These are phyloP conservation scores for Suhomyces kunorum DNA, from an alignment of 1,139 yeast species.

Conservation along the genomic window DNA sequence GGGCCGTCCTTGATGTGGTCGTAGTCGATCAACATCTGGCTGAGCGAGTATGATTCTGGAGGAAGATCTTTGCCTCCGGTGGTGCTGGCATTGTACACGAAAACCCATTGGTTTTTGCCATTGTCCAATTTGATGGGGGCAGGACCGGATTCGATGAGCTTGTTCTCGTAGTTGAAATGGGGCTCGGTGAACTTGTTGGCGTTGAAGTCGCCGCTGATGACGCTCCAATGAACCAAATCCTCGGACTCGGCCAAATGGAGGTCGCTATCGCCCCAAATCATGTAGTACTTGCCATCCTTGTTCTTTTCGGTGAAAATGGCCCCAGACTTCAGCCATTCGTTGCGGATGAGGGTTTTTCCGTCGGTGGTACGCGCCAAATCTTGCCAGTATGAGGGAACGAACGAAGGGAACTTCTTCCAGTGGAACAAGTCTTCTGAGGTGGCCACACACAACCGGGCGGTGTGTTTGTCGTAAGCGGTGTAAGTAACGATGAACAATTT, in stretches of 20 bases:
- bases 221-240: slow-evolving; percentile 40
- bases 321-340: slow-evolving; percentile 48
- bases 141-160: slow-evolving; percentile 46
- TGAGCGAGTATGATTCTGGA: slow-evolving; percentile 37
- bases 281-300: slow-evolving; percentile 41
- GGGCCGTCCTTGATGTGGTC: slow-evolving; percentile 40
- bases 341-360: slow-evolving; percentile 29
- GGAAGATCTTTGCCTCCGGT: slow-evolving; percentile 36
- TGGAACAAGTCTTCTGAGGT: slow-evolving; percentile 39
- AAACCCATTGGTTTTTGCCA: slow-evolving; percentile 37
- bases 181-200: slow-evolving; percentile 33
- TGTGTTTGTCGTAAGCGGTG: slow-evolving; percentile 40
- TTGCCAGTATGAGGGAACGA: slow-evolving; percentile 36
- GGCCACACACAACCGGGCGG: slow-evolving; percentile 47
- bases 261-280: slow-evolving; percentile 49
- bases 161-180: slow-evolving; percentile 35
- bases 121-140: slow-evolving; percentile 42
- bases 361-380: slow-evolving; percentile 33
- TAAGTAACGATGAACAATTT: slow-evolving; percentile 44
- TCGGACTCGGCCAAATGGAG: slow-evolving; percentile 40
- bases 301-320: slow-evolving; percentile 40
- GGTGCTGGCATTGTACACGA: slow-evolving; percentile 45
- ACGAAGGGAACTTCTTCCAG: slow-evolving; percentile 45
- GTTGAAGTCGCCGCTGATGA: slow-evolving; percentile 24
- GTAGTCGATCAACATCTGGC: slow-evolving; percentile 48